Evolutionary conservation across 2,329 filamentous ascomycete genomes (phyloP), one percentile per base, ranked within the genome.

Genomic region (Alternaria brassicae): DNA sequence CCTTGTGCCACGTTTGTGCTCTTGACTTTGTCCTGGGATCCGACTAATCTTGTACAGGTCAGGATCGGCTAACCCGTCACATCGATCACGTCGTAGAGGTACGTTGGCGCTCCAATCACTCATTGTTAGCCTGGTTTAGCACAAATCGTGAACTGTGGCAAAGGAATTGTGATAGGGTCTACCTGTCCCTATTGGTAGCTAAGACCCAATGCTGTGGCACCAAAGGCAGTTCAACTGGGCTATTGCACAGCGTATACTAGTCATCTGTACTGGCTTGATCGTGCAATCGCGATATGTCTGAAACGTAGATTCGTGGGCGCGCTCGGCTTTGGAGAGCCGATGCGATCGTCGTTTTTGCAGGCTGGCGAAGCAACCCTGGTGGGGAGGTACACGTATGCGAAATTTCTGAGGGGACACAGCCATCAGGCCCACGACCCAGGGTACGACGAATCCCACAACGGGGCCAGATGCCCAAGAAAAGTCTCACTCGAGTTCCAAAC

Each of bases 241-340:
- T 19, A 17, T 25, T 19, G n/a, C 42, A 30, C 40, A 21, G 34
- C 15, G 23, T 17, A 17, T 28, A 44, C 39, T 23, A 53, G 25
- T 23, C 56, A 25, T 25, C 17, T 36, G 25, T 34, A 13, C 39
- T 39, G 36, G 30, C 25, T 30, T 27, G 34, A 28, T 34, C 53
- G 52, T 59, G 37, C 39, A 39, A 44, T 55, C 23, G 49, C 27
- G 54, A 44, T 47, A 40, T 47, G 48, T 39, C 42, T 41, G 47
- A 47, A 39, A 39, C 39, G 28, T 48, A 25, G 32, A 30, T 10
- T 19, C 6, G 48, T 48, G 12, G 36, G 30, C 44, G 27, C 19
- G 37, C 19, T 58, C 55, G 59, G 59, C 49, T 41, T 53, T 58
- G 59, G 51, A 50, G 59, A 54, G 59, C 59, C 59, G 59, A 10